Evolutionary conservation across 2,329 filamentous ascomycete species (phyloP).

Genomic region (Epicoccum sorghinum): DNA sequence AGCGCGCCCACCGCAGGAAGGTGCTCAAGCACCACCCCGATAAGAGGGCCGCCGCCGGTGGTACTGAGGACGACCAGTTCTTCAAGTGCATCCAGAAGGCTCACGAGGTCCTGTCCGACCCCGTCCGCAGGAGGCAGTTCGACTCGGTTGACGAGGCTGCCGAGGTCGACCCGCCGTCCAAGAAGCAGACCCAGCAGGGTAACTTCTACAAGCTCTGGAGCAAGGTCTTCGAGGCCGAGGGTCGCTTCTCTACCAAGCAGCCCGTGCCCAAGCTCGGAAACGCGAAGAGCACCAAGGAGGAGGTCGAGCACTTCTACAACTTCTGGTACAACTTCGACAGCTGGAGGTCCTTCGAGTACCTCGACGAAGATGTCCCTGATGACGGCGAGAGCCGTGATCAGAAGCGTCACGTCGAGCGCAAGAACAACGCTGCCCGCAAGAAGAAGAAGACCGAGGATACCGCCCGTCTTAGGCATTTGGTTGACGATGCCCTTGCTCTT

Average conservation of each 20-base stretch:
- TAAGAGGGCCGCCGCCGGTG: constrained; percentile 93
- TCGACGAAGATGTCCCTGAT: constrained; percentile 97
- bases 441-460: constrained; percentile 99
- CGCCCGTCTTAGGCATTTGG: constrained; percentile 82
- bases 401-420: constrained; percentile 96
- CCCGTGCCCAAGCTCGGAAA: constrained; percentile 87
- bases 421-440: constrained; percentile 96
- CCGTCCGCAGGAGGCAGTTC: constrained; percentile 89
- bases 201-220: constrained; percentile 97
- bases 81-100: constrained; percentile 99
- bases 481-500: constrained; percentile 81
- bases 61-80: constrained; percentile 92
- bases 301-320: constrained; percentile 97
- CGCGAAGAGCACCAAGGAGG: constrained; percentile 82
- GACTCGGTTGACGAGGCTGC: constrained; percentile 96
- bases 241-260: constrained; percentile 87
- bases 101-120: constrained; percentile 90
- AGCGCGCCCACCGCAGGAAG: constrained; percentile 99
- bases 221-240: constrained; percentile 88
- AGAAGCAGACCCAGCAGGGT: constrained; percentile 85
- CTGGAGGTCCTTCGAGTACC: constrained; percentile 97
- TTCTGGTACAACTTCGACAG: constrained; percentile 99
- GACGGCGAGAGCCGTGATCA: constrained; percentile 99
- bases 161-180: constrained; percentile 87
- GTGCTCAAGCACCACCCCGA: constrained; percentile 98